Percentiles rank a stretch among this genome's conserved stretches.
phyloP scores from a whole-genome alignment of 345 rosid genomes.

The Rhizophora apiculata region DNA sequence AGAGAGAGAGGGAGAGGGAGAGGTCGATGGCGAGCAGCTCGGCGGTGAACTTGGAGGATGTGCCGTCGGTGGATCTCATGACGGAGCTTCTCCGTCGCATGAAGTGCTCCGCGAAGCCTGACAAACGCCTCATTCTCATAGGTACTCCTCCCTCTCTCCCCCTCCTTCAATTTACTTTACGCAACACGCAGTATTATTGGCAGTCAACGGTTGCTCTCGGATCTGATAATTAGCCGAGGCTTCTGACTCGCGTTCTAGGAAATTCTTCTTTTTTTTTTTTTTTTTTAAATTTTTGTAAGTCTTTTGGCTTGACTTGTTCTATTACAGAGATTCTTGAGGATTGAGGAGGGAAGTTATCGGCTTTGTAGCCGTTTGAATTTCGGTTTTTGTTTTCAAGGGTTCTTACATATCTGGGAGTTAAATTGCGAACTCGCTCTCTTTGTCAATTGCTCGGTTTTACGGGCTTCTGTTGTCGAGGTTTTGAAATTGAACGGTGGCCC shows the following conservation, averaged over 20 bases:
- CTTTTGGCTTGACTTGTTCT: too few species aligned
- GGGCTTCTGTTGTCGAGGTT: background rate
- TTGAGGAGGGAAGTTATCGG: too few species aligned
- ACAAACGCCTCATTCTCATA: constrained; percentile 87
- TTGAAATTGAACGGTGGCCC: background rate
- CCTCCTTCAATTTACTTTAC: background rate
- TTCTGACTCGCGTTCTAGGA: background rate
- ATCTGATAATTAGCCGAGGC: background rate
- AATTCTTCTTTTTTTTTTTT: background rate
- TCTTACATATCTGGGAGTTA: background rate
- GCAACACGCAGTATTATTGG: background rate
- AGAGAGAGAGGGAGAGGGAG: background rate
- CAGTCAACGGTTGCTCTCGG: background rate
- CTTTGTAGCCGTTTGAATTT: too few species aligned
- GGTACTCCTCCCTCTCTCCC: constrained; percentile 36
- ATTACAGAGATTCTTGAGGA: too few species aligned
- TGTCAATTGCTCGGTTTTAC: background rate
- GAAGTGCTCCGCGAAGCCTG: constrained; percentile 84
- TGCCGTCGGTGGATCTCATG: constrained; percentile 75
- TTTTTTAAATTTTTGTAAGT: too few species aligned
- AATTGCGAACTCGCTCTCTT: background rate
- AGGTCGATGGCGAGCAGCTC: constrained; percentile 45
- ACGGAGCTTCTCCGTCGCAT: constrained; percentile 91
- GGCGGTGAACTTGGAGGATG: constrained; percentile 65
- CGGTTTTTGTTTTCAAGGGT: background rate